phyloP scores from a whole-genome alignment of 768 basidiomycete species.

The Mrakia gelida region DNA sequence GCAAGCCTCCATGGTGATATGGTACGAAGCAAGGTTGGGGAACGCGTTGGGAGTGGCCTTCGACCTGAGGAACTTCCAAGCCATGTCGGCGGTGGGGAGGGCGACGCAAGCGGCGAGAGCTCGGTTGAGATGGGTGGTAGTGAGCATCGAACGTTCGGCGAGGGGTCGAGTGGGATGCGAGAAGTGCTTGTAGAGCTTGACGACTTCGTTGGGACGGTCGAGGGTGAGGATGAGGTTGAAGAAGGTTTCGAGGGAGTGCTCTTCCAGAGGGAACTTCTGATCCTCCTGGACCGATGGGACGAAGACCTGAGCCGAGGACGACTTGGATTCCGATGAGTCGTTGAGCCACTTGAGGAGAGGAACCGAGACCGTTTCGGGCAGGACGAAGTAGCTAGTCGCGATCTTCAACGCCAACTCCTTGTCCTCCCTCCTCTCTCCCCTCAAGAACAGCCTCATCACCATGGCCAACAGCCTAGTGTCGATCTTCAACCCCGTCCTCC shows the following conservation, averaged over 20 bases:
- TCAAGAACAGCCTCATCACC: constrained; percentile 6
- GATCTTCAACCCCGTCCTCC: not conserved
- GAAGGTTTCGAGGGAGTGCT: constrained; percentile 8
- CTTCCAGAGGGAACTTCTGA: not conserved
- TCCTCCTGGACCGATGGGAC: constrained; percentile 5
- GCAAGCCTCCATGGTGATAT: constrained; percentile 3
- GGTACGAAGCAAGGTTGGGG: not conserved
- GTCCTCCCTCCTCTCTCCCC: not conserved
- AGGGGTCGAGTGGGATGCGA: not conserved
- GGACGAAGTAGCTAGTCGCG: not conserved
- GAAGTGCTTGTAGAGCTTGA: constrained; percentile 13
- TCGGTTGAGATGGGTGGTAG: constrained; percentile 13
- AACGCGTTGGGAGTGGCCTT: not conserved
- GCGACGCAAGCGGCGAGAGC: constrained; percentile 17
- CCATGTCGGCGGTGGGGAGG: not conserved
- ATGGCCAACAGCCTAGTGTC: constrained; percentile 9
- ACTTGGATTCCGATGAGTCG: not conserved
- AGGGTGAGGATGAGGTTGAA: constrained; percentile 16
- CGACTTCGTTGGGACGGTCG: constrained; percentile 4
- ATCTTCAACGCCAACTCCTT: constrained; percentile 4
- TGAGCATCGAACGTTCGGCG: not conserved
- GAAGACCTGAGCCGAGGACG: not conserved
- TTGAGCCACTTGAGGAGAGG: not conserved
- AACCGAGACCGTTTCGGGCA: not conserved
- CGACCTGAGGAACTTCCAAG: not conserved